Percentiles rank a stretch among this genome's conserved stretches.
Conservation (phyloP, 768 basidiomycete genomes). For the Kwoniella heveanensis region DNA sequence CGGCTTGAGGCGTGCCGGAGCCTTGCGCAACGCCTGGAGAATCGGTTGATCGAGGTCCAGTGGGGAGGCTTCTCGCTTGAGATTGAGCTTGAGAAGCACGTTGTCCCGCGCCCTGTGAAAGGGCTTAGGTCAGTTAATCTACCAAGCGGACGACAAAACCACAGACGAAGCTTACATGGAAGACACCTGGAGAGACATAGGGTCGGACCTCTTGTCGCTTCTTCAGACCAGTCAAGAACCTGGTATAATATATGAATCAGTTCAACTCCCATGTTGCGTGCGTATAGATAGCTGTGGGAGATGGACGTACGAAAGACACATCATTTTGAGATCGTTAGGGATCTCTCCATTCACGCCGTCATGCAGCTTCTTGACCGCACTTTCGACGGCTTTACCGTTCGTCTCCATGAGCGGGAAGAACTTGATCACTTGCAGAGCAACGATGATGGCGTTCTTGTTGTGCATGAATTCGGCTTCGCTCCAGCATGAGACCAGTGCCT, state of each 20-base stretch:
- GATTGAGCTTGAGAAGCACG: conserved; percentile 14
- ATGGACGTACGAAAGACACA: conserved; percentile 28
- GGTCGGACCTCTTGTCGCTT: conserved; percentile 37
- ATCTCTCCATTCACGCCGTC: conserved; percentile 19
- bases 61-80: conserved; percentile 15
- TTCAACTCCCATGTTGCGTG: too few species aligned
- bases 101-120: conserved; percentile 12
- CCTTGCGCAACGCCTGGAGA: conserved; percentile 9
- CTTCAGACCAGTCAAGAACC: conserved; percentile 29
- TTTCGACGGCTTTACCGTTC: conserved; percentile 45
- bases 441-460: conserved; percentile 92
- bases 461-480: conserved; percentile 92
- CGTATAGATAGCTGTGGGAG: background rate
- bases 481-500: conserved; percentile 77
- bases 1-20: conserved; percentile 2
- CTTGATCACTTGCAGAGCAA: conserved; percentile 85
- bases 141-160: too few species aligned
- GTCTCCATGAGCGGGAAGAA: conserved; percentile 78
- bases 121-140: too few species aligned
- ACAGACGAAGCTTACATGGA: conserved; percentile 37
- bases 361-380: conserved; percentile 32
- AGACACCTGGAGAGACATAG: conserved; percentile 28
- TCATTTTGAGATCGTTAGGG: conserved; percentile 28
- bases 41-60: conserved; percentile 11
- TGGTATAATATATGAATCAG: conserved; percentile 9